These are phyloP conservation scores for Boletus rubropictus DNA, from an alignment of 768 basidiomycete species.

Conservation along the genomic window DNA sequence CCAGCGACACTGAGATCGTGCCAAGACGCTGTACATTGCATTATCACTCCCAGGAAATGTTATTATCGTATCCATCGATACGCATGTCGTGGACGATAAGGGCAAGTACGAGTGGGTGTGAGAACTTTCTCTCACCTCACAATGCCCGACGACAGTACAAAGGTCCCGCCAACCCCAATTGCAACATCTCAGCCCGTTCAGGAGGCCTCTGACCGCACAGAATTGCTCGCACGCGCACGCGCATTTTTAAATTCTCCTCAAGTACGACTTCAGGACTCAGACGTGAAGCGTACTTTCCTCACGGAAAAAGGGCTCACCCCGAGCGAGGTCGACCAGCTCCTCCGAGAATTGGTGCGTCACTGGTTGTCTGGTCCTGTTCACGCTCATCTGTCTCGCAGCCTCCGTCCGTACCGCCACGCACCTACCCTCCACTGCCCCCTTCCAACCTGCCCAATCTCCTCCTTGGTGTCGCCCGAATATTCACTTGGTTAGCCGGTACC, in stretches of 20 bases:
- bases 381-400: slow-evolving; percentile 20
- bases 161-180: background rate
- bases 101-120: background rate
- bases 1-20: slow-evolving; percentile 81
- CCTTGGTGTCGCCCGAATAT: slow-evolving; percentile 53
- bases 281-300: slow-evolving; percentile 59
- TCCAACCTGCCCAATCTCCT: slow-evolving; percentile 65
- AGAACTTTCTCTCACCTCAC: background rate
- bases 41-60: too few relatives aligned
- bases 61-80: too few relatives aligned
- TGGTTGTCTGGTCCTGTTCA: background rate
- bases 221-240: slow-evolving; percentile 52
- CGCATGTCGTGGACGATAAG: background rate
- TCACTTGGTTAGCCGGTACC: slow-evolving; percentile 62
- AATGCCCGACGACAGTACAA: slow-evolving; percentile 16
- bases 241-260: slow-evolving; percentile 64
- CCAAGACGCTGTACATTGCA: slow-evolving; percentile 77
- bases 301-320: slow-evolving; percentile 64
- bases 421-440: slow-evolving; percentile 65
- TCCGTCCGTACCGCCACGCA: slow-evolving; percentile 61
- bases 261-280: slow-evolving; percentile 49
- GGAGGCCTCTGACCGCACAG: slow-evolving; percentile 28
- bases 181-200: slow-evolving; percentile 1
- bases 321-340: slow-evolving; percentile 51
- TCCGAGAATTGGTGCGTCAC: slow-evolving; percentile 49